These are phyloP conservation scores for Rhodocollybia butyracea DNA, from an alignment of 768 basidiomycete genomes.

Conservation along the genomic window DNA sequence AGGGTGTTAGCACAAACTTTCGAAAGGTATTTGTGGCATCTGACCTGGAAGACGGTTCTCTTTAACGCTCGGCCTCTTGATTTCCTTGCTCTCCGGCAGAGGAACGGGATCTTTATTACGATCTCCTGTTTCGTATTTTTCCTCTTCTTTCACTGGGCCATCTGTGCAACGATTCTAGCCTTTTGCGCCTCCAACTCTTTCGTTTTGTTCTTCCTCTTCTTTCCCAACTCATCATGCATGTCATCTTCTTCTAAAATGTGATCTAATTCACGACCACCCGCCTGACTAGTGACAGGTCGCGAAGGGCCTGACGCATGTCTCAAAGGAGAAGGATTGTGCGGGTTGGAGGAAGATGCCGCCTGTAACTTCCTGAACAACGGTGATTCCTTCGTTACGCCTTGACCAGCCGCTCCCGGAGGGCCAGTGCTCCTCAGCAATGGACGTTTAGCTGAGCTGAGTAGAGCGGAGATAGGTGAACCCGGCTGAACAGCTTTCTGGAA, in stretches of 20 bases:
- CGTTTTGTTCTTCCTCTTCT: slow-evolving; percentile 34
- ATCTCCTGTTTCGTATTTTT: slow-evolving; percentile 25
- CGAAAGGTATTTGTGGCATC: not conserved
- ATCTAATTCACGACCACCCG: slow-evolving; percentile 37
- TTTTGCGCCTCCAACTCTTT: slow-evolving; percentile 90
- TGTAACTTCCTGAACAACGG: slow-evolving; percentile 53
- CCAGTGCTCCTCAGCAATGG: slow-evolving; percentile 71
- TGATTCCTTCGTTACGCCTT: slow-evolving; percentile 27
- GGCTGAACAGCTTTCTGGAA: slow-evolving; percentile 96
- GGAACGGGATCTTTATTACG: slow-evolving; percentile 33
- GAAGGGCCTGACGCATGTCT: slow-evolving; percentile 22
- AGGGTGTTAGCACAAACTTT: not conserved
- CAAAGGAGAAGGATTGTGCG: slow-evolving; percentile 47
- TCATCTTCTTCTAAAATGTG: slow-evolving; percentile 38
- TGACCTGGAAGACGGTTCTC: slow-evolving; percentile 7
- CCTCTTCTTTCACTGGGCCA: slow-evolving; percentile 65
- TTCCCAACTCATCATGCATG: slow-evolving; percentile 37
- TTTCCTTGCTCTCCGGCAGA: slow-evolving; percentile 21
- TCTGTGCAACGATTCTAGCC: slow-evolving; percentile 90
- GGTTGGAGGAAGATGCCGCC: slow-evolving; percentile 34
- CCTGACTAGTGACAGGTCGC: slow-evolving; percentile 14
- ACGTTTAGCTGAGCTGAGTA: slow-evolving; percentile 86
- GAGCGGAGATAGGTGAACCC: slow-evolving; percentile 88
- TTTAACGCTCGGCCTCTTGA: slow-evolving; percentile 14
- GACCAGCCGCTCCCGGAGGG: slow-evolving; percentile 14